phyloP scores from a whole-genome alignment of 176 grass and related monocot species.

The Cenchrus purpureus region DNA sequence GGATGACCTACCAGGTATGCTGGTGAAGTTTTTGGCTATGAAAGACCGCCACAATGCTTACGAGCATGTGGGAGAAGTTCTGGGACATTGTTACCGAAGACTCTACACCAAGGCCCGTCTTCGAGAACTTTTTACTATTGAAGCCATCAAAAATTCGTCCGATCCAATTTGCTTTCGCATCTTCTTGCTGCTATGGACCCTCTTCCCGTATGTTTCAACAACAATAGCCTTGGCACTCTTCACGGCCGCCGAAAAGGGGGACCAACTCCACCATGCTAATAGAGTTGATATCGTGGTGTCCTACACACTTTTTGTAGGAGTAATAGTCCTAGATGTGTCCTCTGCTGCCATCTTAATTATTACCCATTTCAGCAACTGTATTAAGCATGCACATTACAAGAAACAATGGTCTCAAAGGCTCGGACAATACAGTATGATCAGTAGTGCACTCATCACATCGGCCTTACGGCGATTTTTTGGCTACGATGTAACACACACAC shows the following conservation, averaged over 20 bases:
- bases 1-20: neutral
- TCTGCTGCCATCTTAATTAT: neutral
- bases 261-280: neutral
- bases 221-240: neutral
- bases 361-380: too few relatives aligned
- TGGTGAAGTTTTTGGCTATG: accelerated
- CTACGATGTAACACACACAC: neutral
- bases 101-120: neutral
- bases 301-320: neutral
- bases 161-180: too few relatives aligned
- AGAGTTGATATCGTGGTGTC: neutral
- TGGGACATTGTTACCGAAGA: neutral
- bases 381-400: too few relatives aligned
- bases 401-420: neutral
- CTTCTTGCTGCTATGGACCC: too few relatives aligned
- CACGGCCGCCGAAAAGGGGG: neutral
- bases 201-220: too few relatives aligned
- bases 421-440: neutral
- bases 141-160: too few relatives aligned
- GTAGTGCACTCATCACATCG: accelerated
- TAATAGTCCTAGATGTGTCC: neutral
- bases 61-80: neutral
- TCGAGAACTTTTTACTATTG: neutral
- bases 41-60: neutral
- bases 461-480: accelerated